These are phyloP conservation scores for Penicillium sp. DNA, from an alignment of 2,329 filamentous ascomycete species.

Conservation along the genomic window DNA sequence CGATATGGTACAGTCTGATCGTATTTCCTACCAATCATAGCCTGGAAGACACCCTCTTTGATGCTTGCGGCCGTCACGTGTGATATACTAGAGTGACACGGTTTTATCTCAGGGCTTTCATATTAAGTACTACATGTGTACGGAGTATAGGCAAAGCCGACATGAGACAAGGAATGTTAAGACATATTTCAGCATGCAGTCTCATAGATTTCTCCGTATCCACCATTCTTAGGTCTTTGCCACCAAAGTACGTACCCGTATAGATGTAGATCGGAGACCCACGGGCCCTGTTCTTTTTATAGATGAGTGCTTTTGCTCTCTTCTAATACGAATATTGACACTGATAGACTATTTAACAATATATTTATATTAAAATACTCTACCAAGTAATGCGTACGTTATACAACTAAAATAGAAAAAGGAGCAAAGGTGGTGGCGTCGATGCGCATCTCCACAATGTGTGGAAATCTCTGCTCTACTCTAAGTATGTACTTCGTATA, in stretches of 20 bases:
- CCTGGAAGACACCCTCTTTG: background rate
- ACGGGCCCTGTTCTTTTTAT: constrained; percentile 5
- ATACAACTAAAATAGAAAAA: background rate
- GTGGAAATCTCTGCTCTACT: background rate
- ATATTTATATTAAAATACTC: background rate
- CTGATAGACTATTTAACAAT: background rate
- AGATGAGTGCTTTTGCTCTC: background rate
- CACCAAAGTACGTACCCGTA: background rate
- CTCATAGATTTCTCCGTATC: background rate
- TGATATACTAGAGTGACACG: background rate
- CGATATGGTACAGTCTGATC: background rate
- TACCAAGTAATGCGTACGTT: too few relatives aligned
- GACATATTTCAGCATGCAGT: background rate
- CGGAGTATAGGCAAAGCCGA: background rate
- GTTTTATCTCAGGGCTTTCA: background rate
- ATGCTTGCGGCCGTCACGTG: background rate
- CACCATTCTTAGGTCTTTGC: background rate
- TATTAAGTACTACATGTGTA: background rate
- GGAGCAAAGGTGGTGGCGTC: background rate
- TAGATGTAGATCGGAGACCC: constrained; percentile 2
- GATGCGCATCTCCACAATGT: constrained; percentile 1
- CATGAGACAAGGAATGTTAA: background rate
- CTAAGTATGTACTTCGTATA: background rate
- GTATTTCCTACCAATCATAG: background rate
- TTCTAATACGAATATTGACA: background rate